Percentiles rank a stretch among this genome's conserved stretches.
These are phyloP conservation scores for Amanita molliuscula DNA, from an alignment of 768 basidiomycete species.

Conservation along the genomic window DNA sequence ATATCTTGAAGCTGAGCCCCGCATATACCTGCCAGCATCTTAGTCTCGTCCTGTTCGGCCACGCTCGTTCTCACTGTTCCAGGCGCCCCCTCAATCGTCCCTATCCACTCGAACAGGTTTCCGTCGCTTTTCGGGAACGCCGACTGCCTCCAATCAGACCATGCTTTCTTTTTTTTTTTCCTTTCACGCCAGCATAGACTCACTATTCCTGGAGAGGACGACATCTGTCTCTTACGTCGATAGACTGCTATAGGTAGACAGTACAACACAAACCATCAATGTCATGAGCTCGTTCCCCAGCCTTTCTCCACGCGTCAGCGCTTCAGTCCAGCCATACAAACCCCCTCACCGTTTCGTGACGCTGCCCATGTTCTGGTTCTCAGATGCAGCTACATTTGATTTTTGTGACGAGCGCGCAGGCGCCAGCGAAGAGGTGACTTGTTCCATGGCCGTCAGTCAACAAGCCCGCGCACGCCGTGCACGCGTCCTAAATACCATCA, in stretches of 20 bases:
- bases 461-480: not conserved
- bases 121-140: constrained; percentile 84
- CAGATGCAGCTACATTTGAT: constrained; percentile 38
- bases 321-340: constrained; percentile 2
- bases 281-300: constrained; percentile 82
- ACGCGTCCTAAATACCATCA: constrained; percentile 4
- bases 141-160: constrained; percentile 37
- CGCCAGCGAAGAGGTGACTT: constrained; percentile 54
- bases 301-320: constrained; percentile 23
- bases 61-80: constrained; percentile 49
- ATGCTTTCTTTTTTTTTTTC: not conserved
- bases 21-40: constrained; percentile 49
- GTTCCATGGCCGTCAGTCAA: constrained; percentile 45
- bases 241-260: not conserved
- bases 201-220: constrained; percentile 81
- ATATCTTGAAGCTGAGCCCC: constrained; percentile 73
- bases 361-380: constrained; percentile 56
- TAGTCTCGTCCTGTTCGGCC: not conserved
- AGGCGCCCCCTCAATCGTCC: constrained; percentile 74
- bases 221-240: constrained; percentile 46
- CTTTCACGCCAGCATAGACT: constrained; percentile 17
- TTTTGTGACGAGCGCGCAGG: constrained; percentile 52
- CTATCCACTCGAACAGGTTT: constrained; percentile 85
- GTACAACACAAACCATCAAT: constrained; percentile 53
- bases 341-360: constrained; percentile 67